These are phyloP conservation scores for Williopsis jadinii DNA, from an alignment of 1,139 yeast species.

Conservation along the genomic window DNA sequence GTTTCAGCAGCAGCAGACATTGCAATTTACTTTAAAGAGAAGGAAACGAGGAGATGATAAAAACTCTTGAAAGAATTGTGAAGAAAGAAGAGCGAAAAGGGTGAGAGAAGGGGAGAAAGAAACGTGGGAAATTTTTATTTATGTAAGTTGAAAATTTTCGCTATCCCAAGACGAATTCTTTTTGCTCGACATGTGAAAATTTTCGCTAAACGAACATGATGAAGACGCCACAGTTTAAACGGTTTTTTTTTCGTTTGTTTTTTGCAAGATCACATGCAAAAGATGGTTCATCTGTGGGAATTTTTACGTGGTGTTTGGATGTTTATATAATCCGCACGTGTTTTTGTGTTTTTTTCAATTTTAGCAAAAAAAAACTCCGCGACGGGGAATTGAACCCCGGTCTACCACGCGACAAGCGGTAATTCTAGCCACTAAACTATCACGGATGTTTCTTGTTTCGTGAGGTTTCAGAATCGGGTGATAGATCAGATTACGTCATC, in stretches of 20 bases:
- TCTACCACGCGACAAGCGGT: slow-evolving; percentile 42
- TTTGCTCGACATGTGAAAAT: neutral
- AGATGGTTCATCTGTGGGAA: too few species aligned
- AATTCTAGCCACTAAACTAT: slow-evolving; percentile 24
- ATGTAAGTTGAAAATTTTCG: neutral
- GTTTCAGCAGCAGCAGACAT: slow-evolving; percentile 28
- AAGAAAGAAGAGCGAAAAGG: neutral
- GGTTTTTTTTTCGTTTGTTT: neutral
- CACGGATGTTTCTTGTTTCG: slow-evolving; percentile 17
- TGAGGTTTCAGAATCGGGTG: too few species aligned
- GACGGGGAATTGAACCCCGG: slow-evolving; percentile 71
- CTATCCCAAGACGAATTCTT: neutral
- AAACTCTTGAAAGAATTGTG: neutral
- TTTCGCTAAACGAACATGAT: too few species aligned
- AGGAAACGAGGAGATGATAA: too few species aligned
- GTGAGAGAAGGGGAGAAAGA: neutral
- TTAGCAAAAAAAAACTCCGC: slow-evolving; percentile 34
- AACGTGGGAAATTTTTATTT: neutral
- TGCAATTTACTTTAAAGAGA: too few species aligned
- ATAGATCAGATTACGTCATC: too few species aligned
- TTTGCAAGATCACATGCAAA: too few species aligned
- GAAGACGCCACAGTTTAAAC: neutral
- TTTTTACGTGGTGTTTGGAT: too few species aligned
- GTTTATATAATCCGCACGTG: too few species aligned
- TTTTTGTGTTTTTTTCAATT: too few species aligned